Evolutionary conservation across 2,329 filamentous ascomycete genomes (phyloP).

Genomic region (Fusarium sulawesiense): DNA sequence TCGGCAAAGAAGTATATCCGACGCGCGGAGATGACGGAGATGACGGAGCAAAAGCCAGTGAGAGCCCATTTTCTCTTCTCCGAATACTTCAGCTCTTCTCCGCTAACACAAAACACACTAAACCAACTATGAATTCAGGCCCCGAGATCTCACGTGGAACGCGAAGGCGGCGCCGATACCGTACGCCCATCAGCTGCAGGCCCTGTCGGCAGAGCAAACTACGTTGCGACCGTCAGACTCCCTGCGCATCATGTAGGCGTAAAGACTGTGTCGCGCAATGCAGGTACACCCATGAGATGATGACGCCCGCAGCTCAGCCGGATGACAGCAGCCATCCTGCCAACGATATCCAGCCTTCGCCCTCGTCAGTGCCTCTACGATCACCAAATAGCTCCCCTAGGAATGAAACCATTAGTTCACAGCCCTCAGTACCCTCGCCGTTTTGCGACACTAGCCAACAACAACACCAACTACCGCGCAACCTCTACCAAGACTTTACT

Average conservation of each 20-base stretch:
- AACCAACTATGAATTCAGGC: background rate
- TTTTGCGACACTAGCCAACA: background rate
- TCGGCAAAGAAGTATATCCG: conserved; percentile 1
- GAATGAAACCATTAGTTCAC: background rate
- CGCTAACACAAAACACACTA: background rate
- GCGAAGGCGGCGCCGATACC: background rate
- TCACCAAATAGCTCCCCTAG: background rate
- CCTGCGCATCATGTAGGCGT: conserved; percentile 1
- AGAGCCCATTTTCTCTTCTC: background rate
- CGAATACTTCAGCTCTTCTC: background rate
- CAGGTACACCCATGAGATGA: background rate
- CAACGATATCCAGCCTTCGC: background rate
- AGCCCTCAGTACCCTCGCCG: background rate
- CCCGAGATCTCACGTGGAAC: background rate
- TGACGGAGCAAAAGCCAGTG: background rate
- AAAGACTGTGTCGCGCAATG: background rate
- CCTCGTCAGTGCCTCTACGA: background rate
- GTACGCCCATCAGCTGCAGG: conserved; percentile 8
- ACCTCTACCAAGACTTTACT: background rate
- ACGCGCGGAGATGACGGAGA: background rate
- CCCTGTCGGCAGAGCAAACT: conserved; percentile 2
- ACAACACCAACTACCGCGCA: background rate
- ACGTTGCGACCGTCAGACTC: conserved; percentile 4
- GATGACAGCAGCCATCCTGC: background rate
- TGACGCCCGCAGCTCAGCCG: background rate